These are phyloP conservation scores for Starmera dryadoides DNA, from an alignment of 805 yeast genomes.

Conservation along the genomic window DNA sequence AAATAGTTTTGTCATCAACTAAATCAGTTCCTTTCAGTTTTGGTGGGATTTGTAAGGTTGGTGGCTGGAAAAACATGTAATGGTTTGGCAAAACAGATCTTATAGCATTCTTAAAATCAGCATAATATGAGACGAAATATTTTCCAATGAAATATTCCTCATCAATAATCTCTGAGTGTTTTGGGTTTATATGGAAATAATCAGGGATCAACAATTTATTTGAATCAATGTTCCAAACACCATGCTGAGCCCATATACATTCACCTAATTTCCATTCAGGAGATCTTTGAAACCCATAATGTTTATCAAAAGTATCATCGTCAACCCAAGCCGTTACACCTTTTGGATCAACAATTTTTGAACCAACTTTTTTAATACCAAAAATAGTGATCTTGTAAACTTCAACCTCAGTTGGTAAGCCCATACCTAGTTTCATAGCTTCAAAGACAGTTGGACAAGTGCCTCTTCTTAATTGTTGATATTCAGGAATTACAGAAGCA, in stretches of 20 bases:
- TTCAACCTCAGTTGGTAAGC: constrained; percentile 61
- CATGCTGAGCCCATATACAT: constrained; percentile 78
- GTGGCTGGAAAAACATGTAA: constrained; percentile 69
- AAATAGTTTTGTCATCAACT: constrained; percentile 59
- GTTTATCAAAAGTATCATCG: constrained; percentile 45
- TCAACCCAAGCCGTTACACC: constrained; percentile 68
- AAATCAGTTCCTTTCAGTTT: constrained; percentile 37
- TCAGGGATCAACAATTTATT: constrained; percentile 35
- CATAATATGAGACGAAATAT: constrained; percentile 58
- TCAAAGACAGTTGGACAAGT: constrained; percentile 81
- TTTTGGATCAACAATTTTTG: constrained; percentile 51
- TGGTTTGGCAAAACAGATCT: constrained; percentile 37
- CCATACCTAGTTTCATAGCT: constrained; percentile 71
- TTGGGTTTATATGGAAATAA: constrained; percentile 40
- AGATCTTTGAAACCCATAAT: constrained; percentile 66
- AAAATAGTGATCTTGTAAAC: constrained; percentile 60
- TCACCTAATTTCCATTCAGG: constrained; percentile 61
- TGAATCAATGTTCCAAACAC: constrained; percentile 57
- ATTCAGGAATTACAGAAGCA: constrained; percentile 45
- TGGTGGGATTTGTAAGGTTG: constrained; percentile 77
- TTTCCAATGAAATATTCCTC: constrained; percentile 54
- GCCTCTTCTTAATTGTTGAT: constrained; percentile 65
- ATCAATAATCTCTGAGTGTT: constrained; percentile 33
- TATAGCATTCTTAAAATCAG: constrained; percentile 38
- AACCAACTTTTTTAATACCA: constrained; percentile 68